Base-by-base conservation (phyloP, 345 rosid genomes). In the Boechera retrofracta region DNA sequence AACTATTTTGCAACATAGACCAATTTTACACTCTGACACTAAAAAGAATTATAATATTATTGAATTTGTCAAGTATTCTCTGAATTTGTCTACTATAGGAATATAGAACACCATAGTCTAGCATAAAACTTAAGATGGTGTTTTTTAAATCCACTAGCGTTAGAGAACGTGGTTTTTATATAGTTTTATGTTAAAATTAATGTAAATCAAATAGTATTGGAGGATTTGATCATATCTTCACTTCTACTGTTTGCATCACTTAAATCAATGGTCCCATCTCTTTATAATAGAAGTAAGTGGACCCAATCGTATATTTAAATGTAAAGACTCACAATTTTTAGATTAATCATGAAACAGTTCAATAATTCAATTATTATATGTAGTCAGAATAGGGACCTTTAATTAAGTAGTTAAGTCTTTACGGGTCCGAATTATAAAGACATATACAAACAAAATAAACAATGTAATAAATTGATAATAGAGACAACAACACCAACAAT, bases 191-290 rank as follows among this genome's bases (percentile, higher is more conserved):
- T 66, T 48, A n/a, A 15, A 35, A 28, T 26, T 45, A 68, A 16
- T 75, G 9, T 4, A 48, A 64, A 71, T 38, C 32, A 72, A 65
- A 71, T 72, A 59, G n/a, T 9, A 58, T 51, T 58, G 33, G 36
- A 66, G 54, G 77, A 77, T 71, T 77, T 72, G 74, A 67, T 78
- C 69, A 78, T 72, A 78, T 72, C 77, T 66, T 66, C 5, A 6
- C 44, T 49, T 38, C 33, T 13, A 33, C 69, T 59, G 69, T 78
- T 65, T 72, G 12, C 56, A 65, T 65, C 81, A 78, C 41, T 58
- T 18, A 72, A 72, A 65, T 72, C 42, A 51, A 65, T 64, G 77
- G 81, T 64, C 81, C 81, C 77, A 65, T 49, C 31, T 73, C 70
- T 49, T 60, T 72, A 41, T 31, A 58, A 39, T 58, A 65, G 42